Base-by-base conservation (phyloP, 495 filamentous ascomycete species). In the Penicillium samsonianum region DNA sequence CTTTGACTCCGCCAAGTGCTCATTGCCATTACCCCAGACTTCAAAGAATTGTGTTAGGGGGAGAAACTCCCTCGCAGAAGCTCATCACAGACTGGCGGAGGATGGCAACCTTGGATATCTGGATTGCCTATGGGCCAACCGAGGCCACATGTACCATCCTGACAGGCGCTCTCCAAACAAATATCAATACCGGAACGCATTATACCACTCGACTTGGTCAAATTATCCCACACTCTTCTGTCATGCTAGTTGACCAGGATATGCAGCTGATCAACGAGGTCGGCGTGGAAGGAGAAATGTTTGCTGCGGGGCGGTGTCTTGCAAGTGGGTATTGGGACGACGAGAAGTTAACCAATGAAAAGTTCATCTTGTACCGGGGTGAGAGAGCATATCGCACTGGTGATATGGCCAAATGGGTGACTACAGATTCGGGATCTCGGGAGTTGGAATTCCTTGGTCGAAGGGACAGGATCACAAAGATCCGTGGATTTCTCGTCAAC, bases 401-500 rank as follows among this genome's bases (percentile, higher is more conserved):
- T 0, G 64, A 69, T 40, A 53, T 57, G 11, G 66, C 50, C 10
- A 50, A 57, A 26, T 28, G 58, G 48, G 49, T 40, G 1, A 11
- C 12, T n/a, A 57, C 58, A 16, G 58, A 61, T 19, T 28, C 45
- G 9, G 35, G 44, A 0, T 20, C 33, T n/a, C 9, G 20, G 4
- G 49, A 20, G 12, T 50, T 69, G 2, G 51, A 62, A 41, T 67
- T 57, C 22, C 44, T 43, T 35, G 66, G 66, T 0, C 64, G 66
- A 12, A 51, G 41, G 6, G 66, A 67, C 37, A 38, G 51, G 11
- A 38, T 69, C 33, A 55, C 63, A 2, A 69, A 69, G 53, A 69
- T 67, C 33, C 61, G 64, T 4, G 66, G 66, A 5, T 65, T 67
- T 52, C 55, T 69, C 14, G 58, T 69, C 23, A 69, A 69, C 42